A percentile compares a stretch with the other conserved stretches of the same genome.
phyloP scores from a whole-genome alignment of 768 basidiomycete species.

The Thelephora ganbajun region DNA sequence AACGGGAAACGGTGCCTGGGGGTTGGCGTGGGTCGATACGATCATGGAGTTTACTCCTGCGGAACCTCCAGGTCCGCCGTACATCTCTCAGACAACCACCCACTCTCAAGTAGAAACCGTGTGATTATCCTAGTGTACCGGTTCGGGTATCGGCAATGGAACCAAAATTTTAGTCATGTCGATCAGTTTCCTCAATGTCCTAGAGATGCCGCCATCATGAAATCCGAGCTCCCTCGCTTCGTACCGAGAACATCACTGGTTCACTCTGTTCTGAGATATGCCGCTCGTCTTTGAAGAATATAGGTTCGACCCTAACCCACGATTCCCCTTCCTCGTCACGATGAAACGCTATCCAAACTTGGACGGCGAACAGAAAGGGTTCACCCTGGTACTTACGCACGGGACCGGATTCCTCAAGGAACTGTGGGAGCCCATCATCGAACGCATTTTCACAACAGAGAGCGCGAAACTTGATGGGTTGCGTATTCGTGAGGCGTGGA shows the following conservation, averaged over 20 bases:
- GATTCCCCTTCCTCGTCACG: constrained; percentile 31
- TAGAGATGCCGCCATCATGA: too few relatives aligned
- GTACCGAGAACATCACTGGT: too few relatives aligned
- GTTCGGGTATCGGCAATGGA: neutral
- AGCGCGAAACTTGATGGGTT: constrained; percentile 5
- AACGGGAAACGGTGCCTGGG: constrained; percentile 72
- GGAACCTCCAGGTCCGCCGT: too few relatives aligned
- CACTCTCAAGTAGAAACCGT: neutral
- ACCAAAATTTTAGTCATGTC: too few relatives aligned
- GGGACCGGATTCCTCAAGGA: constrained; percentile 46
- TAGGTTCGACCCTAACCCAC: constrained; percentile 38
- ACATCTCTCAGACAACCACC: constrained; percentile 5
- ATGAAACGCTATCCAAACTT: constrained; percentile 32
- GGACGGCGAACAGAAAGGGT: constrained; percentile 20
- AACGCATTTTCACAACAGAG: constrained; percentile 22
- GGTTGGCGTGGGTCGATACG: constrained; percentile 61
- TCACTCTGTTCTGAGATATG: too few relatives aligned
- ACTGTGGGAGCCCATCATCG: constrained; percentile 42
- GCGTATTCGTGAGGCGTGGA: constrained; percentile 35
- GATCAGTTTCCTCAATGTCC: too few relatives aligned
- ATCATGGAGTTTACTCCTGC: constrained; percentile 21
- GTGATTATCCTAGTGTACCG: neutral
- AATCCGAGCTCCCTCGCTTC: too few relatives aligned
- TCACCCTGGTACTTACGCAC: constrained; percentile 38
- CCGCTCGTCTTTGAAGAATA: constrained; percentile 13